phyloP scores from a whole-genome alignment of 2,329 filamentous ascomycete genomes.

The Fusarium pininemorale region DNA sequence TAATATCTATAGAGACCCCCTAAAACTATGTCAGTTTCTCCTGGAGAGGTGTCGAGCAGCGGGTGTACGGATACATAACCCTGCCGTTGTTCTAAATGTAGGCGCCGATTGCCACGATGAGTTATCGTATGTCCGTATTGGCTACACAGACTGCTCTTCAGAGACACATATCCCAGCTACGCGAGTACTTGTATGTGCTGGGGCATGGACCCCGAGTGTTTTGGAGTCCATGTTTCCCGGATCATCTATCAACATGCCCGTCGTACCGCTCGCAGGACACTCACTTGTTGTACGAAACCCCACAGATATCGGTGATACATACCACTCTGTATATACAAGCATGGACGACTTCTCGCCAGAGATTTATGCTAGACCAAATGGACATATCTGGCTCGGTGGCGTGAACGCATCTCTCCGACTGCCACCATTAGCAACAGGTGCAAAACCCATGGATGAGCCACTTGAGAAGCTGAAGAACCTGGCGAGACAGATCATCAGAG shows the following conservation, averaged over 20 bases:
- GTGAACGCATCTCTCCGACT: conserved; percentile 72
- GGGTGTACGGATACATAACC: conserved; percentile 74
- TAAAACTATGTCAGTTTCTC: conserved; percentile 72
- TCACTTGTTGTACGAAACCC: conserved; percentile 74
- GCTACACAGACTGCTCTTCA: conserved; percentile 53
- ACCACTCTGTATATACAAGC: conserved; percentile 75
- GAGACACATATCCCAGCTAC: conserved; percentile 68
- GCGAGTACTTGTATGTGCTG: conserved; percentile 72
- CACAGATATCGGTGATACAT: conserved; percentile 55
- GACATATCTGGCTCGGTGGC: conserved; percentile 78
- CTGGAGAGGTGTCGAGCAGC: conserved; percentile 63
- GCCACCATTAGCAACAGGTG: conserved; percentile 54
- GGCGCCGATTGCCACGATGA: conserved; percentile 59
- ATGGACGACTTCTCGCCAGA: conserved; percentile 73
- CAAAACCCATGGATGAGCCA: conserved; percentile 38
- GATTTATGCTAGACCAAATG: conserved; percentile 72
- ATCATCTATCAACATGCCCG: conserved; percentile 60
- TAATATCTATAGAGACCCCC: conserved; percentile 64
- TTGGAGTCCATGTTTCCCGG: conserved; percentile 71
- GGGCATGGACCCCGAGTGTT: conserved; percentile 76
- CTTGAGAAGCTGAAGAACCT: conserved; percentile 60
- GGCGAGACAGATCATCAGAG: conserved; percentile 58
- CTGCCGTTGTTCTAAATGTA: conserved; percentile 64
- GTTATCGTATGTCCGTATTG: conserved; percentile 62
- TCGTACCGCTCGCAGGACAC: conserved; percentile 71